Evolutionary conservation across 495 filamentous ascomycete genomes (phyloP).

Genomic region (Poronia punctata): DNA sequence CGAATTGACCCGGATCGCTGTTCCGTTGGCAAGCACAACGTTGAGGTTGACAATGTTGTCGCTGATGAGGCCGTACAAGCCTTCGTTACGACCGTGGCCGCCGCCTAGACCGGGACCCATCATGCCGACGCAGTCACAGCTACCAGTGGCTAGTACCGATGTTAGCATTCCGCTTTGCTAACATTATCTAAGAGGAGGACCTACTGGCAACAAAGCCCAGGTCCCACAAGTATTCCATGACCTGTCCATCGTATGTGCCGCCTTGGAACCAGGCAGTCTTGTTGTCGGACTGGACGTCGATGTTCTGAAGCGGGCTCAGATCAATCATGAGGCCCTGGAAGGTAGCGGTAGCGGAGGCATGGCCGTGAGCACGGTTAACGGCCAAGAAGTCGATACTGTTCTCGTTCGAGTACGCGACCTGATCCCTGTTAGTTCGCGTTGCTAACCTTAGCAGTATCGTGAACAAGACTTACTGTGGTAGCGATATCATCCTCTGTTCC

Average conservation of each 20-base stretch:
- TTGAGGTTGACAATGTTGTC: slow-evolving; percentile 41
- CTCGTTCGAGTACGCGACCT: slow-evolving; percentile 42
- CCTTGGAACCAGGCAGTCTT: slow-evolving; percentile 19
- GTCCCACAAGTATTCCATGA: slow-evolving; percentile 22
- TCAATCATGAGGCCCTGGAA: slow-evolving; percentile 10
- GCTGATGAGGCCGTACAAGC: slow-evolving; percentile 42
- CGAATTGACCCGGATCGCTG: slow-evolving; percentile 24
- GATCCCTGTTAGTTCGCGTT: neutral
- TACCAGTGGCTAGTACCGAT: slow-evolving; percentile 49
- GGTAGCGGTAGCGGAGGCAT: slow-evolving; percentile 23
- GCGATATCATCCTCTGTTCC: slow-evolving; percentile 6
- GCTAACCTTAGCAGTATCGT: neutral
- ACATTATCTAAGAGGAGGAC: too few species aligned
- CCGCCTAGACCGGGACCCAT: slow-evolving; percentile 52
- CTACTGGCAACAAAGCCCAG: slow-evolving; percentile 31
- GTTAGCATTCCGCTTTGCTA: too few species aligned
- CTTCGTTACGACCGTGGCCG: slow-evolving; percentile 52
- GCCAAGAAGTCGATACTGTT: slow-evolving; percentile 44
- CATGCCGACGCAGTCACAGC: slow-evolving; percentile 46
- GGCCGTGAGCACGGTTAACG: slow-evolving; percentile 40
- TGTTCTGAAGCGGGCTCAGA: slow-evolving; percentile 1
- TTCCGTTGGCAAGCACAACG: slow-evolving; percentile 45
- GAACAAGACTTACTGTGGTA: slow-evolving; percentile 2
- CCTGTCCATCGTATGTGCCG: slow-evolving; percentile 17
- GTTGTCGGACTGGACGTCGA: slow-evolving; percentile 1